Evolutionary conservation across 1,139 yeast species (phyloP).

Genomic region (Protomyces pachydermus): DNA sequence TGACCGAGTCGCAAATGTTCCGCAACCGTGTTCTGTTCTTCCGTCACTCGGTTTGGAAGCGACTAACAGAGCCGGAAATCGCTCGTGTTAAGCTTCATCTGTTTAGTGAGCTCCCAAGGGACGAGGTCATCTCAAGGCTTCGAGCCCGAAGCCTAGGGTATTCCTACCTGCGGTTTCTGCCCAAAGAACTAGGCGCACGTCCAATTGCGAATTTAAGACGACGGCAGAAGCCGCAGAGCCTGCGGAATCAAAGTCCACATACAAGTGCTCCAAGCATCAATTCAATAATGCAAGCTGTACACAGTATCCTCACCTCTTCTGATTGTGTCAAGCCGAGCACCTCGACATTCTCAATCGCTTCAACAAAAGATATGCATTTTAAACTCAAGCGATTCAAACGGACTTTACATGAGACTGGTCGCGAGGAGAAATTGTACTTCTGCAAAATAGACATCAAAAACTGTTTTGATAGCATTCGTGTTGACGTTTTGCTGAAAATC

Average conservation of each 20-base stretch:
- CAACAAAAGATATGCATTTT: conserved; percentile 16
- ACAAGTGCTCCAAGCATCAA: conserved; percentile 25
- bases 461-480: conserved; percentile 61
- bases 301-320: conserved; percentile 18
- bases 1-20: conserved; percentile 53
- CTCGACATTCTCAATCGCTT: conserved; percentile 28
- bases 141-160: conserved; percentile 31
- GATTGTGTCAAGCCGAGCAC: conserved; percentile 36
- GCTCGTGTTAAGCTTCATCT: conserved; percentile 29
- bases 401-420: neutral
- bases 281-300: conserved; percentile 21
- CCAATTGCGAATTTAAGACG: conserved; percentile 36
- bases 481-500: conserved; percentile 23
- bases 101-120: conserved; percentile 31
- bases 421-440: conserved; percentile 43
- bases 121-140: conserved; percentile 3
- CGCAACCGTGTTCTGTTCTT: conserved; percentile 46
- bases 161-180: conserved; percentile 35
- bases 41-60: conserved; percentile 58
- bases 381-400: conserved; percentile 19
- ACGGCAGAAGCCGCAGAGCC: conserved; percentile 14
- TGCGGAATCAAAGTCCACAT: neutral
- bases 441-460: conserved; percentile 72
- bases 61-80: conserved; percentile 39
- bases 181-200: conserved; percentile 36